Conservation (phyloP, 2,329 filamentous ascomycete species). For the Botrytis pseudocinerea region DNA sequence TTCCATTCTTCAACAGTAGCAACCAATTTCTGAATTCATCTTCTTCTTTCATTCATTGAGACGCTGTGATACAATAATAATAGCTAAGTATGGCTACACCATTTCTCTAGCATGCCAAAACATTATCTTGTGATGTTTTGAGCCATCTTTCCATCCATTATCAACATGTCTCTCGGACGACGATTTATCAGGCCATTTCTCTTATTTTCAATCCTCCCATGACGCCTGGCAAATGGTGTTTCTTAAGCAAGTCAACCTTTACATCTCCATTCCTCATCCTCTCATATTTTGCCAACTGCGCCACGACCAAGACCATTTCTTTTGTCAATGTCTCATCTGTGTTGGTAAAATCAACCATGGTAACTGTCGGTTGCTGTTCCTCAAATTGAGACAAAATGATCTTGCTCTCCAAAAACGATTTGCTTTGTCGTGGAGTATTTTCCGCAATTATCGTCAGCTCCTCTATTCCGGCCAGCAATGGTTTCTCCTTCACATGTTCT, state of each 20-base stretch:
- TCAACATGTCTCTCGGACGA: neutral
- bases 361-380: neutral
- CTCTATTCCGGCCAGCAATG: slow-evolving; percentile 14
- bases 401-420: neutral
- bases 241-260: neutral
- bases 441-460: slow-evolving; percentile 6
- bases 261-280: neutral
- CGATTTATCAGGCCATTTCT: neutral
- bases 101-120: neutral
- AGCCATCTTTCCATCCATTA: neutral
- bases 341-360: neutral
- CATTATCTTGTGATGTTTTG: neutral
- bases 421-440: neutral
- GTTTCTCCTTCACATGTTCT: neutral
- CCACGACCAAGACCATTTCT: neutral
- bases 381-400: neutral
- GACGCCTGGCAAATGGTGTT: neutral
- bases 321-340: neutral
- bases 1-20: neutral
- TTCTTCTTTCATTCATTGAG: neutral
- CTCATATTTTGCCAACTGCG: neutral
- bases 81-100: neutral
- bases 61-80: neutral
- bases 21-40: neutral
- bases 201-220: neutral